phyloP scores from a whole-genome alignment of 805 yeast species.

The Metschnikowia koreensis region DNA sequence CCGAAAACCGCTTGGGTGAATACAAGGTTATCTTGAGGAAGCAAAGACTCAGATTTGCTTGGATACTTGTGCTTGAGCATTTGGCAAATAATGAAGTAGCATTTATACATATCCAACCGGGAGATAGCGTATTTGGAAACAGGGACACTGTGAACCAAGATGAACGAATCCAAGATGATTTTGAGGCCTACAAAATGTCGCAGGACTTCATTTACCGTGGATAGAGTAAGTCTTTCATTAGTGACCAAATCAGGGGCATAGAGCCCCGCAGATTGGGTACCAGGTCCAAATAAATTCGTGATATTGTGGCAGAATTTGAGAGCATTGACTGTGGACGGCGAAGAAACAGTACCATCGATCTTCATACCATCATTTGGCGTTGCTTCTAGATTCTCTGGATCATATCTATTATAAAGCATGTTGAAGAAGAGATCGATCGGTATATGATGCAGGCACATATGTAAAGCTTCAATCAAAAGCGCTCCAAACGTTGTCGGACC shows the following conservation, averaged over 20 bases:
- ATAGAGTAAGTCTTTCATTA: too few relatives aligned
- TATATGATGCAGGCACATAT: not conserved
- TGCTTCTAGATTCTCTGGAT: not conserved
- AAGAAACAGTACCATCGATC: not conserved
- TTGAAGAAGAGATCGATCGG: not conserved
- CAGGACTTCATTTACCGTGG: too few relatives aligned
- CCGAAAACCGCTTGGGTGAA: slow-evolving; percentile 43
- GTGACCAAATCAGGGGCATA: too few relatives aligned
- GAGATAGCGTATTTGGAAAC: too few relatives aligned
- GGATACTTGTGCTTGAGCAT: slow-evolving; percentile 37
- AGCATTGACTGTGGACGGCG: too few relatives aligned
- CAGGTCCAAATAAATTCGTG: too few relatives aligned
- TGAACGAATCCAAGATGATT: too few relatives aligned
- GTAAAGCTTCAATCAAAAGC: slow-evolving; percentile 22
- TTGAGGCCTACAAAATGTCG: too few relatives aligned
- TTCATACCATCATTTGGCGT: not conserved
- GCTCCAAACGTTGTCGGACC: slow-evolving; percentile 22
- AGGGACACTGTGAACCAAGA: too few relatives aligned
- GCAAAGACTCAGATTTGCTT: slow-evolving; percentile 23
- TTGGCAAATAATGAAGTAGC: slow-evolving; percentile 41
- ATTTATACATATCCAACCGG: slow-evolving; percentile 28
- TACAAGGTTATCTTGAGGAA: slow-evolving; percentile 32
- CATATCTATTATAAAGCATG: not conserved
- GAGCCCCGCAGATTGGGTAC: too few relatives aligned
- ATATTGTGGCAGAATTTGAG: too few relatives aligned